Conservation (phyloP, 2,329 filamentous ascomycete species). For the Diaporthe capsici region DNA sequence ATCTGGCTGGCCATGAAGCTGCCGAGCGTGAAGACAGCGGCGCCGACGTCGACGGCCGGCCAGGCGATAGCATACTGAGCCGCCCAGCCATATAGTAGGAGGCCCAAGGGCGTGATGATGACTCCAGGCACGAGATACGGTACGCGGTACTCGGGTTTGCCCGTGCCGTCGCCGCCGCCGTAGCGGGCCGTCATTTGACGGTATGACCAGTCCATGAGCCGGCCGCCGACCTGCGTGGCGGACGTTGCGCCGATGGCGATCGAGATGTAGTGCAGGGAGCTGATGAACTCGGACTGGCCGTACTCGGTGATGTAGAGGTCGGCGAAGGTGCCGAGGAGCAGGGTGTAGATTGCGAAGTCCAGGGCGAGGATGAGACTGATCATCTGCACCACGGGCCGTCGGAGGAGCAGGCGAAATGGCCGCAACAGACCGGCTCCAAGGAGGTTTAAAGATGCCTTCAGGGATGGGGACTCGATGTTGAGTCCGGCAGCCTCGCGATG, state of each 20-base stretch:
- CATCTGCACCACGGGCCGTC: slow-evolving; percentile 65
- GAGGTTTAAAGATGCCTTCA: slow-evolving; percentile 6
- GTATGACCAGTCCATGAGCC: slow-evolving; percentile 47
- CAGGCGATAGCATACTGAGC: slow-evolving; percentile 60
- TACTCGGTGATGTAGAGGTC: slow-evolving; percentile 63
- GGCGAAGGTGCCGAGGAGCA: slow-evolving; percentile 68
- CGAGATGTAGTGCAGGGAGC: slow-evolving; percentile 67
- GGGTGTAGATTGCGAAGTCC: slow-evolving; percentile 68
- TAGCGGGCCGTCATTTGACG: slow-evolving; percentile 44
- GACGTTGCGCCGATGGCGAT: slow-evolving; percentile 69
- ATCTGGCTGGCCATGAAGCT: slow-evolving; percentile 67
- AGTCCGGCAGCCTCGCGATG: not conserved
- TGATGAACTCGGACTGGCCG: slow-evolving; percentile 59
- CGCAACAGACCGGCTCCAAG: slow-evolving; percentile 54
- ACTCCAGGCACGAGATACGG: slow-evolving; percentile 49
- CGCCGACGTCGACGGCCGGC: slow-evolving; percentile 70
- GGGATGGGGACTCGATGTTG: slow-evolving; percentile 31
- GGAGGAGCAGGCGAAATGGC: slow-evolving; percentile 63
- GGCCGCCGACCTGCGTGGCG: slow-evolving; percentile 58
- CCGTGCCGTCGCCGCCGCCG: slow-evolving; percentile 32
- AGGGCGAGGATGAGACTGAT: slow-evolving; percentile 64
- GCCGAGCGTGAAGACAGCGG: slow-evolving; percentile 64
- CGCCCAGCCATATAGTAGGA: slow-evolving; percentile 66
- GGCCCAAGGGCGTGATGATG: slow-evolving; percentile 60
- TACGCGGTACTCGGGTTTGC: slow-evolving; percentile 41